Base-by-base conservation (phyloP, 2,329 filamentous ascomycete species). In the Trichophyton rubrum region DNA sequence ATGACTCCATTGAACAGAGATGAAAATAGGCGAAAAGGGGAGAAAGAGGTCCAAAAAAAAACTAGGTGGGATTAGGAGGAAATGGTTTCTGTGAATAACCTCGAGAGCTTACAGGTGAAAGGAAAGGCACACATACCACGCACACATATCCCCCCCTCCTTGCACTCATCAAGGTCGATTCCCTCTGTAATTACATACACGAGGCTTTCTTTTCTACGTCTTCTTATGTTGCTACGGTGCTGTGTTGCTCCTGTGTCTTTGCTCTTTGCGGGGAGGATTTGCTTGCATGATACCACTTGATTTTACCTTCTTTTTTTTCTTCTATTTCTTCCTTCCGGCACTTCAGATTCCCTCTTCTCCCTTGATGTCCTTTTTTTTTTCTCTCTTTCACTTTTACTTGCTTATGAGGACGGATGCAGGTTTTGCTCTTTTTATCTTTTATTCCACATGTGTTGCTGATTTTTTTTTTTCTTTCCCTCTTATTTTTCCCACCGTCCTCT, bases 361-460 rank as follows among this genome's bases (percentile, higher is more conserved):
- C 56, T 58, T 63, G 61, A 66, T 41, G 64, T 65, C 53, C 56
- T 64, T 61, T 49, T 62, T 63, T 62, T 58, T 60, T 60, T 61
- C 65, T 66, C 65, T 66, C 64, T 22, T 51, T 11, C 11, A 11
- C 2, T 20, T 51, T 27, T 11, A 24, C n/a, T 53, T 53, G 30
- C 24, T 30, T 24, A 53, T 53, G 49, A 53, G 49, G 49, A 53
- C 49, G 49, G 49, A 53, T 53, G 49, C 49, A 22, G 33, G 35
- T 57, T 27, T 56, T 49, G 51, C 66, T 61, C 66, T 64, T 66
- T 61, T 35, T 61, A 64, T 63, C 62, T 67, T 63, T 59, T 61
- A 55, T 60, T 47, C 60, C 63, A 55, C 55, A 27, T 57, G 17
- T 22, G 33, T 38, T 38, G 33, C 33, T n/a, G 6, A 7, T 30